Base-by-base conservation (phyloP, 2,329 filamentous ascomycete genomes). In the Talaromyces pinophilus region DNA sequence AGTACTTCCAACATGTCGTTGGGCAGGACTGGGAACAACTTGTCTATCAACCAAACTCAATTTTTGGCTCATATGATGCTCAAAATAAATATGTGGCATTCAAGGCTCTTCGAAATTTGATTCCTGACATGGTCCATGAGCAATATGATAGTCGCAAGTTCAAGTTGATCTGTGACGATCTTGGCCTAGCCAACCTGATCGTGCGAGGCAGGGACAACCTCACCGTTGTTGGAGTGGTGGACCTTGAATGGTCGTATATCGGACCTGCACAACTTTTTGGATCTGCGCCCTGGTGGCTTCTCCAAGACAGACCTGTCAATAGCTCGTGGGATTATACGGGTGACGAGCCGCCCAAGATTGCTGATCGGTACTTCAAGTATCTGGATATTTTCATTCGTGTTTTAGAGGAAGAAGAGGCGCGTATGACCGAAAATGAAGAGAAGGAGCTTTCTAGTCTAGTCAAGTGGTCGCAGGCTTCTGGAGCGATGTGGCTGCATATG, bases 131-230 rank as follows among this genome's bases (percentile, higher is more conserved):
- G 38, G 17, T 64, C 19, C n/a, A 59, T 5, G 2, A 25, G 8
- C 15, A 64, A 1, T 50, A 71, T 76, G 70, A 77, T 74, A 22
- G 70, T 75, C 66, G 72, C 73, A 30, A 73, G 33, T 79, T 79
- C 50, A 79, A 79, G 60, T 68, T 80, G 17, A 75, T 79, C 68
- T 78, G 77, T 59, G 74, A 79, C 50, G 77, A 80, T 67, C 71
- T 79, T 40, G 73, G 76, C 67, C 67, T 76, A 17, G 74, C 75
- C 40, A 80, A 80, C 70, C 48, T 80, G 59, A 78, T 80, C 67
- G 73, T 80, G 19, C 72, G 71, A 64, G 69, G 73, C 55, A 72
- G 38, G 22, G 70, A 76, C 67, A 75, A 79, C 46, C 72, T 79
- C 30, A 77, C 73, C 30, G 66, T 79, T 48, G 69, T 78, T 48